These are phyloP conservation scores for Fusarium anguioides DNA, from an alignment of 2,329 filamentous ascomycete genomes.

Conservation along the genomic window DNA sequence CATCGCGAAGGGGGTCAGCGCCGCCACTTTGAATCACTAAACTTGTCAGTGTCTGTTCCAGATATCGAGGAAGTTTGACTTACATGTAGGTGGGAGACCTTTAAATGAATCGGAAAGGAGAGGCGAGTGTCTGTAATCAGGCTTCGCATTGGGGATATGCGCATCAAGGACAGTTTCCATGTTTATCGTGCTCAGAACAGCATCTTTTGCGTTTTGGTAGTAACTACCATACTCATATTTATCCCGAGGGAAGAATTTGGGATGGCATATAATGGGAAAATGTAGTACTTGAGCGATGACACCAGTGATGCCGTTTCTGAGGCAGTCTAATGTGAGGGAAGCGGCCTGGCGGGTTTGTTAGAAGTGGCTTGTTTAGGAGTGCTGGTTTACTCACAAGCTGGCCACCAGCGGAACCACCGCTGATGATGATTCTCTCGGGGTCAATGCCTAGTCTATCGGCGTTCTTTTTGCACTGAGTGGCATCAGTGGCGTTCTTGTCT, in stretches of 20 bases:
- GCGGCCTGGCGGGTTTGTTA: constrained; percentile 22
- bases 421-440: constrained; percentile 34
- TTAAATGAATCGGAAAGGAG: constrained; percentile 29
- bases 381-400: constrained; percentile 11
- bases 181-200: constrained; percentile 5
- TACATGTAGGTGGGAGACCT: constrained; percentile 34
- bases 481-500: background rate
- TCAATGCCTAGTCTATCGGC: constrained; percentile 24
- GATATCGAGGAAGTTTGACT: background rate
- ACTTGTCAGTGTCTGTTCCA: rapidly evolving
- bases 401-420: constrained; percentile 38
- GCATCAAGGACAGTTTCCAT: constrained; percentile 30
- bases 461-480: constrained; percentile 36
- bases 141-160: constrained; percentile 6
- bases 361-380: rapidly evolving
- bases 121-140: constrained; percentile 38
- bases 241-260: constrained; percentile 36
- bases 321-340: constrained; percentile 20
- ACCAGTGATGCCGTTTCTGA: constrained; percentile 24
- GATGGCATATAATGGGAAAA: constrained; percentile 39
- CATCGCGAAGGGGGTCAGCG: constrained; percentile 35
- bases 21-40: constrained; percentile 39
- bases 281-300: constrained; percentile 38
- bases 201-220: constrained; percentile 31
- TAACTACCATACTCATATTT: constrained; percentile 42